Percentiles rank a stretch among this genome's conserved stretches.
phyloP scores from a whole-genome alignment of 495 filamentous ascomycete genomes.

The Talaromyces borbonicus region DNA sequence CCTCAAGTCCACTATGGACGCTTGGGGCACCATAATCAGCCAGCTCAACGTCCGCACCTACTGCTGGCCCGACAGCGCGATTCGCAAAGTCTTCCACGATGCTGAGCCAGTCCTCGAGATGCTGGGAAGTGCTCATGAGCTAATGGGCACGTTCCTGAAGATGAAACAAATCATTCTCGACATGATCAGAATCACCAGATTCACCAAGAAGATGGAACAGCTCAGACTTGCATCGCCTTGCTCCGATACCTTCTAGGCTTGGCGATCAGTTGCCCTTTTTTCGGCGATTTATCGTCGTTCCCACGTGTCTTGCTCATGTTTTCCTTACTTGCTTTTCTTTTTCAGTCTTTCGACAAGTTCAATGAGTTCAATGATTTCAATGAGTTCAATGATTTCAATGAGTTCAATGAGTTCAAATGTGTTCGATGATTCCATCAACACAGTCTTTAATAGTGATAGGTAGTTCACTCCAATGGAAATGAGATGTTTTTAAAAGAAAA shows the following conservation, averaged over 20 bases:
- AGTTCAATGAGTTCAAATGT: too few relatives aligned
- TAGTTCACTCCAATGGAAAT: too few relatives aligned
- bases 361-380: too few relatives aligned
- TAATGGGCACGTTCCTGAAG: background rate
- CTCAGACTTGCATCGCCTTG: background rate
- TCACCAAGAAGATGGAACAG: background rate
- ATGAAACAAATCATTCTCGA: background rate
- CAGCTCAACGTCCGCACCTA: conserved; percentile 47
- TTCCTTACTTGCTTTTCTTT: background rate
- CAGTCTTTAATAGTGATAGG: too few relatives aligned
- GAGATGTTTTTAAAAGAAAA: too few relatives aligned
- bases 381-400: too few relatives aligned
- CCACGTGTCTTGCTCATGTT: too few relatives aligned
- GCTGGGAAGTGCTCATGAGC: conserved; percentile 25
- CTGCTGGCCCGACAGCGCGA: conserved; percentile 42
- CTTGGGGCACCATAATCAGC: conserved; percentile 40
- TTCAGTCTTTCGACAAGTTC: too few relatives aligned
- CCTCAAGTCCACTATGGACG: conserved; percentile 38
- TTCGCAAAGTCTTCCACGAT: conserved; percentile 46
- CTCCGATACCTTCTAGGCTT: background rate
- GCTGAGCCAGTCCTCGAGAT: conserved; percentile 43
- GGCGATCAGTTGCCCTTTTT: background rate
- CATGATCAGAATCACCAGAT: background rate
- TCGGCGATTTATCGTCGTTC: too few relatives aligned
- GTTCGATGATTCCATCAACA: too few relatives aligned